Percentiles rank a stretch among this genome's conserved stretches.
These are phyloP conservation scores for Chamaecyparis obtusa DNA, from an alignment of 75 land plant species.

Conservation along the genomic window DNA sequence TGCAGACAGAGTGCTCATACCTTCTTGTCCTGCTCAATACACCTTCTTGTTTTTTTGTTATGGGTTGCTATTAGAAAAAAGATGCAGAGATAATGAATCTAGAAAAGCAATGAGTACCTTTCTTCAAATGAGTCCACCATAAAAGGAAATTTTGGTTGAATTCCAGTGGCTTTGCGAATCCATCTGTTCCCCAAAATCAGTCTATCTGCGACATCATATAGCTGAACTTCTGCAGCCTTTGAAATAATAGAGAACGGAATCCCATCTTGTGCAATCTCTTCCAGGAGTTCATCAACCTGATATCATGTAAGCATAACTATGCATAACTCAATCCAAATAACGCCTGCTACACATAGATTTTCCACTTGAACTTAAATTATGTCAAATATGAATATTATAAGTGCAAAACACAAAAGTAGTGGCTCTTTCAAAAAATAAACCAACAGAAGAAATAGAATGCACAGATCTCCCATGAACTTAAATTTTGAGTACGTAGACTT, in stretches of 20 bases:
- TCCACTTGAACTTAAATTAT: not conserved
- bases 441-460: not conserved
- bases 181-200: conserved; percentile 73
- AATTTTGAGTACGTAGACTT: not conserved
- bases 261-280: conserved; percentile 70
- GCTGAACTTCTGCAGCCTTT: conserved; percentile 74
- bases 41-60: not conserved
- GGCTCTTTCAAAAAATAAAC: not conserved
- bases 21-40: not conserved
- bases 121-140: conserved; percentile 56
- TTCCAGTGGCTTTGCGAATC: conserved; percentile 75
- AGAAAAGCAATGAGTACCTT: conserved; percentile 20
- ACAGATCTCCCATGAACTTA: not conserved
- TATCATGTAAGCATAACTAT: not conserved
- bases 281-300: conserved; percentile 81
- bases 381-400: not conserved
- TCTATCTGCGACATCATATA: conserved; percentile 67
- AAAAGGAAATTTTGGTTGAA: conserved; percentile 86
- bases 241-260: conserved; percentile 68
- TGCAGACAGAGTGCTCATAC: not conserved
- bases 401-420: not conserved
- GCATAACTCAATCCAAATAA: not conserved
- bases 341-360: not conserved
- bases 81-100: not conserved
- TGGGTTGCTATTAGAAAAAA: not conserved